Evolutionary conservation across 768 basidiomycete genomes (phyloP), one percentile per base, ranked within the genome.

Genomic region (Russula virescens): DNA sequence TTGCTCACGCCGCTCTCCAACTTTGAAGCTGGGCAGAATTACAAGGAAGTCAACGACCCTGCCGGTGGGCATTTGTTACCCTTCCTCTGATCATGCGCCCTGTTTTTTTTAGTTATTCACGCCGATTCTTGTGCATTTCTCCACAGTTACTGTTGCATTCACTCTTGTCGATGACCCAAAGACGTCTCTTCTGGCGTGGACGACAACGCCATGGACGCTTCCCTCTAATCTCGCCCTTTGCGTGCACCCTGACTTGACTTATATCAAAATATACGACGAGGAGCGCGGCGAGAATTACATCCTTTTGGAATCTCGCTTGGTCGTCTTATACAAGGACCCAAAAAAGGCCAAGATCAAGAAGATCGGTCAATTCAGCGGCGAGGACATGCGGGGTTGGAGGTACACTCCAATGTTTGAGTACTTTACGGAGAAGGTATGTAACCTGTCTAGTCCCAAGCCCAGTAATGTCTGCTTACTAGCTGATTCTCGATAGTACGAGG

Each of bases 341-440:
- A 98, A 97, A 76, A 95, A 97, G 71, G 94, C 94, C 42, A 96
- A 96, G 73, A 96, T 83, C 76, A 97, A 94, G 79, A 94, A 94
- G 72, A 66, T 98, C 6, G 90, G 83, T 18, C 83, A 87, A 64
- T 98, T 91, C 80, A 86, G 86, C 71, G 97, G 97, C 11, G 79
- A 81, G 31, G 96, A 98, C 69, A 86, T 99, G 87, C 93, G 93
- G 70, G 95, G 92, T 43, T 96, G 94, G 95, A 81, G 89, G 73
- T 99, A 98, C 72, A 82, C 88, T 9, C 97, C 97, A 0, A 78
- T 98, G 45, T 99, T 98, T 71, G 92, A 97, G 68, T 98, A 97
- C 75, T 99, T 98, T 70, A 92, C 89, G 0, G 95, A 97, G 65
- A 83, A 91, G 84, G 94, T 94, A 63, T 47, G 79, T 18, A 66